Conservation (phyloP, 176 grass and related monocot genomes). For the Eremochloa ophiuroides region DNA sequence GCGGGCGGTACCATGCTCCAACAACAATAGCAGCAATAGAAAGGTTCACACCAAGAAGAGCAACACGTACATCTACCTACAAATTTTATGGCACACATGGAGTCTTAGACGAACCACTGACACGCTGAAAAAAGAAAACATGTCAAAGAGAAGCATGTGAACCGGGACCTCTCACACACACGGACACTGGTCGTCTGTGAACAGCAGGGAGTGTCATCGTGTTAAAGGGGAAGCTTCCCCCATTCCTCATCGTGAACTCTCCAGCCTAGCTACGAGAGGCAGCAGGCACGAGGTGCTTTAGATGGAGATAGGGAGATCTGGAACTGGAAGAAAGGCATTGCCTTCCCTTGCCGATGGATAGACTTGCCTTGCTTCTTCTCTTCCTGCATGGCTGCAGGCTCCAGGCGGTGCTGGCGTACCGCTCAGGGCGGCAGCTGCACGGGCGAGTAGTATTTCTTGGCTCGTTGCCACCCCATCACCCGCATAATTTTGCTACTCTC, state of each 20-base stretch:
- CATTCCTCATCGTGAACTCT: neutral
- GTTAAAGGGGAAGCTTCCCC: neutral
- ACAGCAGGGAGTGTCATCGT: neutral
- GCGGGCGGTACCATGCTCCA: neutral
- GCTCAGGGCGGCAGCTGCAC: neutral
- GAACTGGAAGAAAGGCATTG: constrained; percentile 37
- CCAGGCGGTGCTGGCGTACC: neutral
- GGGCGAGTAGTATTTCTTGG: neutral
- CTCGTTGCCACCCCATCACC: neutral
- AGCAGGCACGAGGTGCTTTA: neutral
- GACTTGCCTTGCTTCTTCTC: constrained; percentile 28
- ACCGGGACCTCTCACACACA: neutral
- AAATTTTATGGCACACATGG: neutral
- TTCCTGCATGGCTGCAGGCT: neutral
- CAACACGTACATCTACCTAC: neutral
- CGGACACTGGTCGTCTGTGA: neutral
- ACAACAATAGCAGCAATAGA: neutral
- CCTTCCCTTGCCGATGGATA: constrained; percentile 27
- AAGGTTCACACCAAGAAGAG: neutral
- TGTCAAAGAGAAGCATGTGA: neutral
- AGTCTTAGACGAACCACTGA: neutral
- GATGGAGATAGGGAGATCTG: neutral
- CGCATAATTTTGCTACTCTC: no score
- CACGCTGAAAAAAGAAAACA: neutral
- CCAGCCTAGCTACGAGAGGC: neutral